phyloP scores from a whole-genome alignment of 176 grass and related monocot genomes.

The Neostapfia colusana region DNA sequence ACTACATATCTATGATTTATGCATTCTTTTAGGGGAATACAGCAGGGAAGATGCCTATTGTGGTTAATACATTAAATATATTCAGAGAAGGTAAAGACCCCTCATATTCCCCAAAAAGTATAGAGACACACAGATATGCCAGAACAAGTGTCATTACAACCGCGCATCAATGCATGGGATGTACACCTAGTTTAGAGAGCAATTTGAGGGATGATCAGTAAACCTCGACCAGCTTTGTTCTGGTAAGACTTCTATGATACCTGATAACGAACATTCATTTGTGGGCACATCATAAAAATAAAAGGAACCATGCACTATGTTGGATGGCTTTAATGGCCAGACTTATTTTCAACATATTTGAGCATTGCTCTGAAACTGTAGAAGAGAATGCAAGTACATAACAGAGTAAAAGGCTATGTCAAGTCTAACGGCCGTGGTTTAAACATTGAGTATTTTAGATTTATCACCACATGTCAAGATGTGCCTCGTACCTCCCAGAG shows the following conservation, averaged over 20 bases:
- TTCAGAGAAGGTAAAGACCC: too few species aligned
- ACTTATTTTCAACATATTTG: constrained; percentile 21
- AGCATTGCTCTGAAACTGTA: background rate
- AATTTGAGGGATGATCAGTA: background rate
- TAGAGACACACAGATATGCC: background rate
- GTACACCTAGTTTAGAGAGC: background rate
- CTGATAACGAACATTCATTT: constrained; percentile 4
- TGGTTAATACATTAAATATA: too few species aligned
- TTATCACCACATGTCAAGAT: background rate
- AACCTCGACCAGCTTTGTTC: background rate
- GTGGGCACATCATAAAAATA: constrained; percentile 16
- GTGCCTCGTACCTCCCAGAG: constrained; percentile 84
- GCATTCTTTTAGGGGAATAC: too few species aligned
- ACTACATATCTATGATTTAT: too few species aligned
- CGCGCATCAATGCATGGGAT: background rate
- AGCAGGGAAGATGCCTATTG: too few species aligned
- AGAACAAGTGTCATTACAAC: background rate
- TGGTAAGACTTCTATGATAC: background rate
- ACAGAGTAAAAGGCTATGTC: constrained; percentile 16
- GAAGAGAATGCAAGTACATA: constrained; percentile 16
- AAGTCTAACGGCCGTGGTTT: background rate
- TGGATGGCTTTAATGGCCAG: background rate
- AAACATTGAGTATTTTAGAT: constrained; percentile 9
- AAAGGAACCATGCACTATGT: constrained; percentile 17
- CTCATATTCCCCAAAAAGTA: background rate